phyloP scores from a whole-genome alignment of 2,329 filamentous ascomycete genomes.

The Geosmithia putterillii region DNA sequence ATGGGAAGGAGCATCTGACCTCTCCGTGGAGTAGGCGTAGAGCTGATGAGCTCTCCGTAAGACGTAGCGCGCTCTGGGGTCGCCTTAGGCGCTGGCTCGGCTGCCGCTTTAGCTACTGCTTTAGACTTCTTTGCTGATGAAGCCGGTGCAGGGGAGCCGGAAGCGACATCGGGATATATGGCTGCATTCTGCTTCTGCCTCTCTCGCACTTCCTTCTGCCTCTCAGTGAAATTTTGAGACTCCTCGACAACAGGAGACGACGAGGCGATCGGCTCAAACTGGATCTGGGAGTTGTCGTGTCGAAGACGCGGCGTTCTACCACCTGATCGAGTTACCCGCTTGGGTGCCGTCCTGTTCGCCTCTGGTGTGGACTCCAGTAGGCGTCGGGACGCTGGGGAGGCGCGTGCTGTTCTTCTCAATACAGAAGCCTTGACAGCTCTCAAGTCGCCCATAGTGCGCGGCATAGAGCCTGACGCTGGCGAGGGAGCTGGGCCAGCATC shows the following conservation, averaged over 20 bases:
- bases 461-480: not conserved
- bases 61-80: conserved; percentile 31
- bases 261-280: conserved; percentile 59
- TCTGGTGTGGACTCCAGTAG: conserved; percentile 14
- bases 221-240: conserved; percentile 66
- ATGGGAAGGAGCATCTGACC: conserved; percentile 37
- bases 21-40: conserved; percentile 48
- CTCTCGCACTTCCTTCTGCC: conserved; percentile 66
- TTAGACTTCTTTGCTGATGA: conserved; percentile 6
- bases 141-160: conserved; percentile 24
- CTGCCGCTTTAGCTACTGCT: conserved; percentile 3
- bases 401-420: not conserved
- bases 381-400: not conserved
- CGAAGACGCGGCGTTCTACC: conserved; percentile 41
- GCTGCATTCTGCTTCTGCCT: conserved; percentile 54
- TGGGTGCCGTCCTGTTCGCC: not conserved
- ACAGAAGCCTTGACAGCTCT: not conserved
- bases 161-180: conserved; percentile 57
- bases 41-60: conserved; percentile 41
- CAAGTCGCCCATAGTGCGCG: not conserved
- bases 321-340: conserved; percentile 7
- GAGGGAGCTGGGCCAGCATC: not conserved
- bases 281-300: conserved; percentile 73
- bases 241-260: conserved; percentile 40
- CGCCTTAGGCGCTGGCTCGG: conserved; percentile 10